phyloP scores from a whole-genome alignment of 805 yeast genomes.

The Millerozyma miso region DNA sequence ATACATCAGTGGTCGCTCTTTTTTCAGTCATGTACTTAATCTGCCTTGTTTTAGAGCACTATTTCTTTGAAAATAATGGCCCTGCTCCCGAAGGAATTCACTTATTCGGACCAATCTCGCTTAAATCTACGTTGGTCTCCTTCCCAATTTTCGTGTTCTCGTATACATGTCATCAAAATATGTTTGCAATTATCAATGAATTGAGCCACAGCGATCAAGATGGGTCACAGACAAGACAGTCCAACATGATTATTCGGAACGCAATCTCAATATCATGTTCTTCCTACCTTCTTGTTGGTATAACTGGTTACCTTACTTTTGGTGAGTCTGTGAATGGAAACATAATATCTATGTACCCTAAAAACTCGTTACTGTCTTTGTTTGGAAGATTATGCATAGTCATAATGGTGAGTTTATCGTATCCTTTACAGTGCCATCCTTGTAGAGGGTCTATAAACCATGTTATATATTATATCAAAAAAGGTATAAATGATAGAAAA shows the following conservation, averaged over 20 bases:
- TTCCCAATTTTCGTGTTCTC: constrained; percentile 77
- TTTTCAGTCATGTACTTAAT: constrained; percentile 62
- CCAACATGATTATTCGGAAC: constrained; percentile 48
- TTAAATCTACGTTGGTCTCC: constrained; percentile 46
- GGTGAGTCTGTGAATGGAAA: constrained; percentile 66
- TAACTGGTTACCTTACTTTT: constrained; percentile 68
- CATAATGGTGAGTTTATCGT: constrained; percentile 70
- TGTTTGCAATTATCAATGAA: constrained; percentile 74
- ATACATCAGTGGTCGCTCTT: constrained; percentile 68
- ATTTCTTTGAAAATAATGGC: constrained; percentile 25
- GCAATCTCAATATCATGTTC: constrained; percentile 52
- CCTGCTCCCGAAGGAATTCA: constrained; percentile 14
- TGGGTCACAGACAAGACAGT: constrained; percentile 41
- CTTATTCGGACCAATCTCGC: constrained; percentile 38
- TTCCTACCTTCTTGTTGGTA: constrained; percentile 61
- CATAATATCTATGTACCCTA: constrained; percentile 63
- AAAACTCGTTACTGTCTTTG: constrained; percentile 42
- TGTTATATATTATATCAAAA: constrained; percentile 46
- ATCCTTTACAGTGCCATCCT: constrained; percentile 79
- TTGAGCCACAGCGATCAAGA: constrained; percentile 34
- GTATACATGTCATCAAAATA: constrained; percentile 77
- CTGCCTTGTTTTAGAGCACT: constrained; percentile 50
- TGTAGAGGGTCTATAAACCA: constrained; percentile 71
- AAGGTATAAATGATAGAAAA: constrained; percentile 25
- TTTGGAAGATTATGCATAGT: constrained; percentile 61